Base-by-base conservation (phyloP, 73 alveolate species). In the Blepharisma stoltei region DNA sequence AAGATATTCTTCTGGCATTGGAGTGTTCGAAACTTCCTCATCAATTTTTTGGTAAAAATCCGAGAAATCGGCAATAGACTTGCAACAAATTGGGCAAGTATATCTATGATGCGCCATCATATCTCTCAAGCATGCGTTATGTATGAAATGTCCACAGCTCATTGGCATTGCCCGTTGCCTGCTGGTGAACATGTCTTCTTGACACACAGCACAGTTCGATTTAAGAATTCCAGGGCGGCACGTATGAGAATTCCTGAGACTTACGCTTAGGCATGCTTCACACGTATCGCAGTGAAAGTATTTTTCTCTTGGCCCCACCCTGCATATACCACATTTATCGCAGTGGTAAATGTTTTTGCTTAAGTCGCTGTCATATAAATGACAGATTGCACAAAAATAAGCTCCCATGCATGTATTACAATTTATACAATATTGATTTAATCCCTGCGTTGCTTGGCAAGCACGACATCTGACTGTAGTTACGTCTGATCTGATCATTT, bases 61-160 rank as follows among this genome's bases (percentile, higher is more conserved):
- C 14, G 11, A 9, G n/a, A 46, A 7, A 14, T 38, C 67, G 0
- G 27, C 11, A 14, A 82, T 37, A 9, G 80, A 54, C 78, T 86
- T 86, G 11, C 54, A 37, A 54, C 94, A 86, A 1, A 82, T 21
- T 0, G 90, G 94, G 67, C 94, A 86, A 11, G 32, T 67, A 27
- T 48, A 23, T 25, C 52, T 54, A 21, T 38, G 45, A 14, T 55
- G 21, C 45, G 44, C 37, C n/a, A 50, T 4, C 53, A 54, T 75
- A 7, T 84, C 38, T 45, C 48, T 65, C 41, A 54, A 86, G 73
- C 97, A 91, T 50, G 77, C 71, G 6, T 60, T 50, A 73, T 91
- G 97, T 53, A 91, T 69, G 44, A 81, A 78, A 66, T 91, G 97
- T 25, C 91, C 93, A 69, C 97, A 91, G 53, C 81, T 71, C 25